Conservation (phyloP, 2,329 filamentous ascomycete species). For the Colletotrichum kahawae region DNA sequence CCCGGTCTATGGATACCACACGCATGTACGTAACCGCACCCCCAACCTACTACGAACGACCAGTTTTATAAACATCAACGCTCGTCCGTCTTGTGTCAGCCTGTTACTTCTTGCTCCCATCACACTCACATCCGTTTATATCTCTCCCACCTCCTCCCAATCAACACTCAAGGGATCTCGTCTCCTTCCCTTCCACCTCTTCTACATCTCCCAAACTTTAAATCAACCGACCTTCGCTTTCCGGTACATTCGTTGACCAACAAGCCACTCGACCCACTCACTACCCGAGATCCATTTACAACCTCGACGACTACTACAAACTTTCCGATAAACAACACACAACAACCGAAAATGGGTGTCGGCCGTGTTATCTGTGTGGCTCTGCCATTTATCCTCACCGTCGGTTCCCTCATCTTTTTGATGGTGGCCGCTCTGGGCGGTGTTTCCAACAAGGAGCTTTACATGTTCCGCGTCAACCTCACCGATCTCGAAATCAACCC, state of each 20-base stretch:
- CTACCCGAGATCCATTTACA: conserved; percentile 1
- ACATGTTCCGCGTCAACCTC: conserved; percentile 66
- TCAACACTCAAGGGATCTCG: neutral
- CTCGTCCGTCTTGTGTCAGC: conserved; percentile 10
- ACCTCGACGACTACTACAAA: neutral
- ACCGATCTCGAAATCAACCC: conserved; percentile 61
- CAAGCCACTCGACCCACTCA: neutral
- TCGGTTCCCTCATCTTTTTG: conserved; percentile 76
- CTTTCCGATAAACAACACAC: conserved; percentile 24
- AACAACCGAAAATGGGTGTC: conserved; percentile 56
- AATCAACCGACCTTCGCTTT: neutral
- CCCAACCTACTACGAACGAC: neutral
- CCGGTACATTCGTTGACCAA: conserved; percentile 11
- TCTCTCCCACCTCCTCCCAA: neutral
- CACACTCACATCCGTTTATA: conserved; percentile 1
- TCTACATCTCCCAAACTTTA: neutral
- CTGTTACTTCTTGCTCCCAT: neutral
- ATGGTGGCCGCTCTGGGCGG: conserved; percentile 62
- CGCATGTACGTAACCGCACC: neutral
- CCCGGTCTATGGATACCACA: neutral
- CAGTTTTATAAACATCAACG: conserved; percentile 22
- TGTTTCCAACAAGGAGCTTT: conserved; percentile 60
- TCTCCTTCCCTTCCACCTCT: neutral
- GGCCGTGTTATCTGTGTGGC: conserved; percentile 87
- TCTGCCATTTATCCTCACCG: conserved; percentile 81